A percentile compares a stretch with the other conserved stretches of the same genome.
Evolutionary conservation across 139 green algal species (phyloP).

Genomic region (Micractinium sp.): DNA sequence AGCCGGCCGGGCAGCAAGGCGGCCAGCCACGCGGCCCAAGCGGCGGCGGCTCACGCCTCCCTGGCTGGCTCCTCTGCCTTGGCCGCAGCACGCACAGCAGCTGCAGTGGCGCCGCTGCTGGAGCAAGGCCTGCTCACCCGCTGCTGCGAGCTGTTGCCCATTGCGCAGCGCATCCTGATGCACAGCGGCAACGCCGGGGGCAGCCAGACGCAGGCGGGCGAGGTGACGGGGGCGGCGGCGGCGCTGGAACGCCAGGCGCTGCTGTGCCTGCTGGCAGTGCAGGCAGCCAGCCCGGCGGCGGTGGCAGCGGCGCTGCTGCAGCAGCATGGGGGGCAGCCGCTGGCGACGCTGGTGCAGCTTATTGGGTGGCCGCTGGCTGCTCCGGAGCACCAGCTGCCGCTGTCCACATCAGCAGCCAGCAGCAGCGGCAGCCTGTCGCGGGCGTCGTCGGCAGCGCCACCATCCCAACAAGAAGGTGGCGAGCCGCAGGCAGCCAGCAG

Average conservation of each 20-base stretch:
- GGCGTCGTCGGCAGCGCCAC: background rate
- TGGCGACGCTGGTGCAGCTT: background rate
- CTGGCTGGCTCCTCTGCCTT: slow-evolving; percentile 4
- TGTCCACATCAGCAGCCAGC: background rate
- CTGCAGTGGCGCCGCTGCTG: slow-evolving; percentile 36
- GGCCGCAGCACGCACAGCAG: background rate
- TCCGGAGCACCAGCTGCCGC: background rate
- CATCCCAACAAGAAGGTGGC: background rate
- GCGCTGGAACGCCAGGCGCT: slow-evolving; percentile 10
- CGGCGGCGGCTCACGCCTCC: background rate
- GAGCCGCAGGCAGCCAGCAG: background rate
- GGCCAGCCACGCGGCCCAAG: slow-evolving; percentile 9
- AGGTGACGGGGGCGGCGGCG: background rate
- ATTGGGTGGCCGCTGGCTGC: slow-evolving; percentile 28
- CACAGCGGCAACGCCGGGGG: background rate
- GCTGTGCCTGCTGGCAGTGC: background rate
- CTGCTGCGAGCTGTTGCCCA: slow-evolving; percentile 30
- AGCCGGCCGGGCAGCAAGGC: background rate
- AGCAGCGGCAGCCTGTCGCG: background rate
- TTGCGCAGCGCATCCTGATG: slow-evolving; percentile 3
- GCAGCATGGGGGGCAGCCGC: background rate
- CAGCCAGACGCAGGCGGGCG: background rate
- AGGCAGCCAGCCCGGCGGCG: background rate
- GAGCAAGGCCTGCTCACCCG: slow-evolving; percentile 11
- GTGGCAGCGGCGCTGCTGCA: background rate